Evolutionary conservation across 2,329 filamentous ascomycete genomes (phyloP), one percentile per base, ranked within the genome.

Genomic region (Arthrinium phaeospermum): DNA sequence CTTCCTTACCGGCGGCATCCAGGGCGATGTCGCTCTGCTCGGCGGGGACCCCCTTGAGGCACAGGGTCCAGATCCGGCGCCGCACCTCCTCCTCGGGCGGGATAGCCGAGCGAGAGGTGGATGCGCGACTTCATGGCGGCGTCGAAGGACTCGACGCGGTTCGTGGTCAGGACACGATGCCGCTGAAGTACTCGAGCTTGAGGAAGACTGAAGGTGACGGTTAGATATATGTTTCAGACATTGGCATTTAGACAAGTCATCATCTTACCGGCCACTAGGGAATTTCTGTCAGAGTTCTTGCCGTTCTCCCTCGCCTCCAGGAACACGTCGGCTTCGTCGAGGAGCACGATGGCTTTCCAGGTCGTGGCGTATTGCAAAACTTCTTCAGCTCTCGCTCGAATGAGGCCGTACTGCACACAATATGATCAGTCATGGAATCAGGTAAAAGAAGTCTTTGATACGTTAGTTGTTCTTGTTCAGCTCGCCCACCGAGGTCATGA

Each of bases 11-110:
- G 77, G 79, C 82, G 57, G 81, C 81, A 49, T 80, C 78, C 16
- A 81, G 80, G 47, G 71, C 76, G 7, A 82, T 82, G 75, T 86
- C 85, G 69, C 81, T 80, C 75, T 82, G 80, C 37, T 86, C 77
- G 13, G 85, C 82, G 73, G 86, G 84, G 75, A 87, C 85, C 76
- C 84, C 83, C 75, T 84, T 80, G 37, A 78, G 76, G 27, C 80
- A 76, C 47, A 76, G 74, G 49, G 75, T 74, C 77, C 80, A 79
- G 70, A 79, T 76, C 34, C 74, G 71, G 67, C 73, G 68, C 7
- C 78, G 76, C 70, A 51, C 72, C 2, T 75, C 74, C 13, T 76
- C 67, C 16, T 71, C 74, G 85, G 85, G 86, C 77, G 86, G 86
- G 81, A 71, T 78, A 78, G 51, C 73, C 70, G 8, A 78, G 72